phyloP scores from a whole-genome alignment of 306 rosid genomes.

The Trifolium dubium region DNA sequence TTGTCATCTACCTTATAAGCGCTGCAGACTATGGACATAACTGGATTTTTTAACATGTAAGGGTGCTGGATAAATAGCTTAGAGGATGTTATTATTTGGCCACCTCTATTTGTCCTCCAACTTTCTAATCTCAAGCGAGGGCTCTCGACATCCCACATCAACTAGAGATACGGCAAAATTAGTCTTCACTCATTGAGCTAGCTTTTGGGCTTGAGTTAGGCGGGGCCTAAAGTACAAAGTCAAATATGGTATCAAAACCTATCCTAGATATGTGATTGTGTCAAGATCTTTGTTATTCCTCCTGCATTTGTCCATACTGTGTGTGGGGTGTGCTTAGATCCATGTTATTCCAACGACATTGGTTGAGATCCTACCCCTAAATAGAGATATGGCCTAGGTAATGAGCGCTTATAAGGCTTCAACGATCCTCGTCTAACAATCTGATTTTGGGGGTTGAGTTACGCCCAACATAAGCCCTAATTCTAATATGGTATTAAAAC shows the following conservation, averaged over 20 bases:
- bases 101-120: not conserved
- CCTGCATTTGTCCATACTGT: not conserved
- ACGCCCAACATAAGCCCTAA: not conserved
- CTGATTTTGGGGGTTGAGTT: not conserved
- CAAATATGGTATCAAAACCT: not conserved
- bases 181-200: not conserved
- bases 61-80: slow-evolving; percentile 19
- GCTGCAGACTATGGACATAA: slow-evolving; percentile 23
- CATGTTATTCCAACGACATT: not conserved
- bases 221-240: not conserved
- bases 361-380: not conserved
- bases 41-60: not conserved
- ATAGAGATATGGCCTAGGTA: not conserved
- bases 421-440: not conserved
- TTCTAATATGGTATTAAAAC: not conserved
- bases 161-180: not conserved
- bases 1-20: no score
- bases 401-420: not conserved
- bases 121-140: not conserved
- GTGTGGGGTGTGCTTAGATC: not conserved
- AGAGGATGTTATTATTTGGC: not conserved
- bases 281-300: not conserved
- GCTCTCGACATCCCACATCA: not conserved
- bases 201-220: not conserved
- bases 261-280: not conserved